phyloP scores from a whole-genome alignment of 371 early-diverging fungal species.

The Mortierella sp. region DNA sequence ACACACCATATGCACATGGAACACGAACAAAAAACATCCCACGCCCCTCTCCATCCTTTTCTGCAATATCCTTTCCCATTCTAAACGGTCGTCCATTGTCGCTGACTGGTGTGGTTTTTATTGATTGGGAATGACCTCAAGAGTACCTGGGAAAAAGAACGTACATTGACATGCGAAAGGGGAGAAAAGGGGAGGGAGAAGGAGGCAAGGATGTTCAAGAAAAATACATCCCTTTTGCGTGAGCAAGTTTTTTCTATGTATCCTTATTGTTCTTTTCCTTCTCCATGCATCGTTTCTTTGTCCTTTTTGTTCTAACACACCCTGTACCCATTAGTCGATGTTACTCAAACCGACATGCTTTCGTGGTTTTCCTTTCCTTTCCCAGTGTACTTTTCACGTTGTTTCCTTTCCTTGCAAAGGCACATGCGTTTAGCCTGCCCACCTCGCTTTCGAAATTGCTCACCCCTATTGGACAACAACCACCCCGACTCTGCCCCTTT shows the following conservation, averaged over 20 bases:
- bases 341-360: background rate
- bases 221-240: conserved; percentile 18
- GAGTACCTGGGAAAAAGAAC: background rate
- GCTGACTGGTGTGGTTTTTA: background rate
- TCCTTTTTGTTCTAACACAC: background rate
- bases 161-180: background rate
- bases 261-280: background rate
- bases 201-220: background rate
- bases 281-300: background rate
- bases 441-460: background rate
- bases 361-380: background rate
- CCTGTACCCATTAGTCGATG: background rate
- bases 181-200: background rate
- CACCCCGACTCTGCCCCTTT: conserved; percentile 11
- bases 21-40: background rate
- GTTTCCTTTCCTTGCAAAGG: background rate
- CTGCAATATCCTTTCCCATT: background rate
- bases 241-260: background rate
- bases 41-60: background rate
- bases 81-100: background rate
- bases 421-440: background rate
- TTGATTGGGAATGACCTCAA: background rate
- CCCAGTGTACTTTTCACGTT: conserved; percentile 2
- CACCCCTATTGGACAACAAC: conserved; percentile 19
- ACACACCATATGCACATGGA: background rate